A percentile compares a stretch with the other conserved stretches of the same genome.
Conservation (phyloP, 2,329 filamentous ascomycete genomes). For the Cordyceps sp. region DNA sequence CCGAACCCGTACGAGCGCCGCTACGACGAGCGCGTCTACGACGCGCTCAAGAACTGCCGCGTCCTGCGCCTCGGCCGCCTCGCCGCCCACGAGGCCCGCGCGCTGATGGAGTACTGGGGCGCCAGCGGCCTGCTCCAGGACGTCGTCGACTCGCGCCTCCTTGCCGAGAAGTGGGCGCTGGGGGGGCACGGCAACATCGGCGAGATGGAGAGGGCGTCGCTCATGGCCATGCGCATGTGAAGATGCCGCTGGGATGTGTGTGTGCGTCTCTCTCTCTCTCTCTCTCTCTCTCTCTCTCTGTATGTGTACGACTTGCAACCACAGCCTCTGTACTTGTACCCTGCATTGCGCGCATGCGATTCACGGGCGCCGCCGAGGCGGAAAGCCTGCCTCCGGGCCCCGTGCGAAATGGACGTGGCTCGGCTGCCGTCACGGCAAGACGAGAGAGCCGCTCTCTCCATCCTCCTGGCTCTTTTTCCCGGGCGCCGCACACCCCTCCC, state of each 20-base stretch:
- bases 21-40: slow-evolving; percentile 41
- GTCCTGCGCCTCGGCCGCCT: slow-evolving; percentile 49
- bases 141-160: slow-evolving; percentile 50
- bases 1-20: slow-evolving; percentile 36
- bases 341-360: too few species aligned
- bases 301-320: background rate
- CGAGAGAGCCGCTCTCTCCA: too few species aligned
- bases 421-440: too few species aligned
- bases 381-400: too few species aligned
- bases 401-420: too few species aligned
- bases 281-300: too few species aligned
- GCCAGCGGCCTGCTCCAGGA: slow-evolving; percentile 63
- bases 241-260: too few species aligned
- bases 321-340: too few species aligned
- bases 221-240: slow-evolving; percentile 25
- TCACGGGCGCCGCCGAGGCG: too few species aligned
- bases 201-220: slow-evolving; percentile 58
- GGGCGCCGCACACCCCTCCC: too few species aligned
- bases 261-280: too few species aligned
- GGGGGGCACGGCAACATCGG: slow-evolving; percentile 69
- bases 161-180: slow-evolving; percentile 72
- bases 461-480: too few species aligned
- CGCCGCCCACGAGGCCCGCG: slow-evolving; percentile 56
- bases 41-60: slow-evolving; percentile 29
- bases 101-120: slow-evolving; percentile 87